These are phyloP conservation scores for Mortierella sp. DNA, from an alignment of 371 early-diverging fungal genomes.

Conservation along the genomic window DNA sequence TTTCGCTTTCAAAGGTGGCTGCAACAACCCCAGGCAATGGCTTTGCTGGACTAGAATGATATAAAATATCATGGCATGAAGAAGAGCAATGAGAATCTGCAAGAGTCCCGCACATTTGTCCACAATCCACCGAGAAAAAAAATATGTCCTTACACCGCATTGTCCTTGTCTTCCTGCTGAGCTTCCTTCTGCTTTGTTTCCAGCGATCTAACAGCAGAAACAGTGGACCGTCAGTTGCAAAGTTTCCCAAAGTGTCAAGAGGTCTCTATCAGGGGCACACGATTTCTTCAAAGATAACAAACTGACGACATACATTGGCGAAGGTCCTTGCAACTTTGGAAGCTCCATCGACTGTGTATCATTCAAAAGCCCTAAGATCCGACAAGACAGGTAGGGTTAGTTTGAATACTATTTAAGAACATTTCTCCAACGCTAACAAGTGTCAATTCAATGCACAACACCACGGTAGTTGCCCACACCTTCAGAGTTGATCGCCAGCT, in stretches of 20 bases:
- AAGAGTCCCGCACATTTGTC: not conserved
- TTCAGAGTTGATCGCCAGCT: slow-evolving; percentile 39
- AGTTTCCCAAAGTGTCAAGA: not conserved
- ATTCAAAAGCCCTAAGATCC: slow-evolving; percentile 28
- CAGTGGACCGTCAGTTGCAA: not conserved
- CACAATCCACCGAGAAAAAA: not conserved
- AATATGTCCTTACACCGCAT: not conserved
- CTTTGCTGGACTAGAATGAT: not conserved
- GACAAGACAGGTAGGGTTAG: not conserved
- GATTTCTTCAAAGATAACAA: not conserved
- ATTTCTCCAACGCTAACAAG: not conserved
- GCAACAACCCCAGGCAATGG: not conserved
- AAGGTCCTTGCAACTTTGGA: slow-evolving; percentile 43
- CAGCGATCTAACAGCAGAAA: slow-evolving; percentile 29
- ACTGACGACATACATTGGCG: slow-evolving; percentile 33
- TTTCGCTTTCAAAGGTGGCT: not conserved
- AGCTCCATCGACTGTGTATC: slow-evolving; percentile 45
- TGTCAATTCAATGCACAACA: not conserved
- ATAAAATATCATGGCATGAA: not conserved
- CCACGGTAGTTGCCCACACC: slow-evolving; percentile 12
- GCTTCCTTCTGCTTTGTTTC: slow-evolving; percentile 43
- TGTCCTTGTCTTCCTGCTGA: slow-evolving; percentile 18
- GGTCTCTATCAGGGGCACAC: not conserved
- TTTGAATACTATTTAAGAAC: not conserved
- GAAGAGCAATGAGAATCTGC: not conserved